Percentiles rank a stretch among this genome's conserved stretches.
phyloP scores from a whole-genome alignment of 345 rosid genomes.

The Sisymbrium altissimum region DNA sequence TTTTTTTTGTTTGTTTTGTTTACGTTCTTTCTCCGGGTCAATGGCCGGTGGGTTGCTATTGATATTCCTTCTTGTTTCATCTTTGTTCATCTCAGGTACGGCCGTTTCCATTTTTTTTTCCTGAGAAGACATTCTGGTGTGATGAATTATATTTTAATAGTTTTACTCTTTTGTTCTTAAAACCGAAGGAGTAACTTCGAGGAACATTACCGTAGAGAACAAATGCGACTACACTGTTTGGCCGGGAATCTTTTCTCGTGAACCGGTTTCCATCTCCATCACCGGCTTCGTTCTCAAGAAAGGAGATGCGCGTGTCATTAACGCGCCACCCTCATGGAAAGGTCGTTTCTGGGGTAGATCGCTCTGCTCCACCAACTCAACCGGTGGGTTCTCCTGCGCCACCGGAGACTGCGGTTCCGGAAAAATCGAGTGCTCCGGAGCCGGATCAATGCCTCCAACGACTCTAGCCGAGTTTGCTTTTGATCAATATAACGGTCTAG shows the following conservation, averaged over 20 bases:
- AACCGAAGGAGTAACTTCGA: neutral
- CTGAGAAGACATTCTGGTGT: neutral
- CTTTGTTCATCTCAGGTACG: neutral
- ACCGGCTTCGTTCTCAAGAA: constrained; percentile 54
- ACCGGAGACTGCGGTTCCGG: constrained; percentile 53
- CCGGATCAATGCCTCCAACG: constrained; percentile 29
- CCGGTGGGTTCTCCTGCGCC: neutral
- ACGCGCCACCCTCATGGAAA: constrained; percentile 30
- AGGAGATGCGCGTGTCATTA: constrained; percentile 23
- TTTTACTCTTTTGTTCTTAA: neutral
- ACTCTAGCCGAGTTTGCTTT: constrained; percentile 47
- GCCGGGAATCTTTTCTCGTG: constrained; percentile 32
- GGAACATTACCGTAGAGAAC: neutral
- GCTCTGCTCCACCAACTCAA: constrained; percentile 34
- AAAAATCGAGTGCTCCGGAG: constrained; percentile 36
- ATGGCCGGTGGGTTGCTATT: neutral
- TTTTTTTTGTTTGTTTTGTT: neutral
- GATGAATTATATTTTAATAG: neutral
- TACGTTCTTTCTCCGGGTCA: neutral
- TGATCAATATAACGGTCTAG: constrained; percentile 16
- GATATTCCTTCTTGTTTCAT: neutral
- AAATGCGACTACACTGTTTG: constrained; percentile 36
- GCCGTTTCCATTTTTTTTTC: neutral
- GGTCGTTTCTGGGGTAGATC: constrained; percentile 59
- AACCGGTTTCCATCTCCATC: constrained; percentile 11